Evolutionary conservation across 495 filamentous ascomycete species (phyloP).

Genomic region (Cercophora newfieldiana): DNA sequence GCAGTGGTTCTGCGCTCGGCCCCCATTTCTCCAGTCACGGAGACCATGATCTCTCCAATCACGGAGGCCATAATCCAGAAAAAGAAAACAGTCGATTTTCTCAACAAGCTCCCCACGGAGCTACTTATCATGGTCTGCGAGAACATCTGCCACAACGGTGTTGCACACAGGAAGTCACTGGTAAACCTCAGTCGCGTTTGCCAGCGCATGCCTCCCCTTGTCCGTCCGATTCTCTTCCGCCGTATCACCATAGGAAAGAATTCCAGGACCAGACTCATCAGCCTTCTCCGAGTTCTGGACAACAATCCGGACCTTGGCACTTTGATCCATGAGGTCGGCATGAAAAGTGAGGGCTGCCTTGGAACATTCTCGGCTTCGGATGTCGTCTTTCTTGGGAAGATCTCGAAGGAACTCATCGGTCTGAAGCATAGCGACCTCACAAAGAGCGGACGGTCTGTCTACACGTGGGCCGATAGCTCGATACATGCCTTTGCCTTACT

Average conservation of each 20-base stretch:
- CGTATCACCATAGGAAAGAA: neutral
- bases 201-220: neutral
- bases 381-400: neutral
- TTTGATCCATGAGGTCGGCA: neutral
- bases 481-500: neutral
- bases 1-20: too few relatives aligned
- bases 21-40: too few relatives aligned
- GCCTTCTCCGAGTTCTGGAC: neutral
- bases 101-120: neutral
- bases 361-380: neutral
- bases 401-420: neutral
- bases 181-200: neutral
- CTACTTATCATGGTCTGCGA: neutral
- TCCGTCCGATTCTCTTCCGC: neutral
- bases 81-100: neutral
- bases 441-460: neutral
- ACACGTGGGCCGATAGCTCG: neutral
- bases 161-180: neutral
- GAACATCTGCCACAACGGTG: neutral
- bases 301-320: neutral
- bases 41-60: too few relatives aligned
- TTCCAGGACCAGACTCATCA: neutral
- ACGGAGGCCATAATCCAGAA: too few relatives aligned
- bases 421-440: neutral
- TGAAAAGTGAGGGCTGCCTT: neutral